phyloP scores from a whole-genome alignment of 2,329 filamentous ascomycete species.

The Pyricularia sp. region DNA sequence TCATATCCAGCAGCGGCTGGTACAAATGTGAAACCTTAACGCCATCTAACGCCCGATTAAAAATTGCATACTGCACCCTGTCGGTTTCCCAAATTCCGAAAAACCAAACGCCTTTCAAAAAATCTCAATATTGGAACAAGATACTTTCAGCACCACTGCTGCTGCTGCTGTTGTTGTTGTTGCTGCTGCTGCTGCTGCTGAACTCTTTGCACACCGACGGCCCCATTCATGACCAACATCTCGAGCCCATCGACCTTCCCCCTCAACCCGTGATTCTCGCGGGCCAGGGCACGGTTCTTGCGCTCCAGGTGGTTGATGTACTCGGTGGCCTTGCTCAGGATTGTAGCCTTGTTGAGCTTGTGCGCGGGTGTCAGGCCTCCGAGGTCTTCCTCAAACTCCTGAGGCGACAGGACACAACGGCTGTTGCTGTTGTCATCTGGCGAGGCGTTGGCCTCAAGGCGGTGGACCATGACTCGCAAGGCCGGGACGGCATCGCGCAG shows the following conservation, averaged over 20 bases:
- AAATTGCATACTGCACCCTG: not conserved
- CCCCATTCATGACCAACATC: conserved; percentile 17
- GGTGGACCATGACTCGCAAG: conserved; percentile 31
- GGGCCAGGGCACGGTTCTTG: conserved; percentile 24
- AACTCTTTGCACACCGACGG: conserved; percentile 2
- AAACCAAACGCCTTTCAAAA: not conserved
- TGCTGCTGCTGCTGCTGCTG: not conserved
- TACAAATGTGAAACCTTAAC: not conserved
- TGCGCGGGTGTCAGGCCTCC: conserved; percentile 23
- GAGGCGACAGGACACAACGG: not conserved
- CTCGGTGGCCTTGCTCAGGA: conserved; percentile 26
- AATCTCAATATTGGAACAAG: not conserved
- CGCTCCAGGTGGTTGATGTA: conserved; percentile 22
- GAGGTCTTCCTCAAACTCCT: conserved; percentile 17
- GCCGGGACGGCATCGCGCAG: conserved; percentile 55
- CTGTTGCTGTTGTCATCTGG: conserved; percentile 21
- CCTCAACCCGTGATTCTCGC: conserved; percentile 32
- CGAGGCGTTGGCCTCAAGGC: conserved; percentile 23
- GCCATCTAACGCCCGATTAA: no score
- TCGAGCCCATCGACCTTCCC: conserved; percentile 18
- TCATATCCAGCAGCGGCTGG: not conserved
- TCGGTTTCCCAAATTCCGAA: not conserved
- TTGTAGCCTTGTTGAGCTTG: conserved; percentile 30
- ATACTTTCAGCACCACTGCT: not conserved
- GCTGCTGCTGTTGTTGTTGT: not conserved